phyloP scores from a whole-genome alignment of 1,284 basidiomycete genomes.

The Coriolopsis trogii region DNA sequence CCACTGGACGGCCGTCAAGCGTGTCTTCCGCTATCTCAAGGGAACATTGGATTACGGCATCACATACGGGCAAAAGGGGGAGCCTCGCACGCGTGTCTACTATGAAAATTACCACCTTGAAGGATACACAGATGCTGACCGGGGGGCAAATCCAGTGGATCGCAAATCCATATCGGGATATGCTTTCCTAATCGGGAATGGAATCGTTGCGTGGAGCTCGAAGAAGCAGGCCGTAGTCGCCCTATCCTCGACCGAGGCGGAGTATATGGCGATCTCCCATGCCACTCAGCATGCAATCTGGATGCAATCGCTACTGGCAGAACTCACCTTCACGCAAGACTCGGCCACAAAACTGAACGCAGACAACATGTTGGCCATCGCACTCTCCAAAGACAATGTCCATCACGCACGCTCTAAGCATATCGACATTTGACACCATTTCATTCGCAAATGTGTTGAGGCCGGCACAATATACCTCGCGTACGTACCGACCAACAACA shows the following conservation, averaged over 20 bases:
- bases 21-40: slow-evolving; percentile 42
- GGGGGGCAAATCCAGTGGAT: neutral
- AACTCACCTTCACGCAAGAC: neutral
- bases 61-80: neutral
- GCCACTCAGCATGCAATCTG: slow-evolving; percentile 22
- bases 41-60: slow-evolving; percentile 29
- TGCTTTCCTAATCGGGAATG: slow-evolving; percentile 7
- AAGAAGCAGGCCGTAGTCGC: slow-evolving; percentile 20
- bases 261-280: slow-evolving; percentile 18
- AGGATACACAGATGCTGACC: slow-evolving; percentile 12
- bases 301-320: slow-evolving; percentile 26
- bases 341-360: too few species aligned
- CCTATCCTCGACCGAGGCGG: slow-evolving; percentile 17
- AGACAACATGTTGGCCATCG: slow-evolving; percentile 1
- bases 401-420: too few species aligned
- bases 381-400: slow-evolving; percentile 4
- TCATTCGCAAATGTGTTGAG: too few species aligned
- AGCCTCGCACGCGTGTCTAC: too few species aligned
- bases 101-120: too few species aligned
- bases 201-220: slow-evolving; percentile 13
- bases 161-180: slow-evolving; percentile 14
- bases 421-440: too few species aligned
- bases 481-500: slow-evolving; percentile 23
- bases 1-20: slow-evolving; percentile 41
- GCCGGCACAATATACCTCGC: slow-evolving; percentile 18